phyloP scores from a whole-genome alignment of 306 rosid species.

The Quercus gilva region DNA sequence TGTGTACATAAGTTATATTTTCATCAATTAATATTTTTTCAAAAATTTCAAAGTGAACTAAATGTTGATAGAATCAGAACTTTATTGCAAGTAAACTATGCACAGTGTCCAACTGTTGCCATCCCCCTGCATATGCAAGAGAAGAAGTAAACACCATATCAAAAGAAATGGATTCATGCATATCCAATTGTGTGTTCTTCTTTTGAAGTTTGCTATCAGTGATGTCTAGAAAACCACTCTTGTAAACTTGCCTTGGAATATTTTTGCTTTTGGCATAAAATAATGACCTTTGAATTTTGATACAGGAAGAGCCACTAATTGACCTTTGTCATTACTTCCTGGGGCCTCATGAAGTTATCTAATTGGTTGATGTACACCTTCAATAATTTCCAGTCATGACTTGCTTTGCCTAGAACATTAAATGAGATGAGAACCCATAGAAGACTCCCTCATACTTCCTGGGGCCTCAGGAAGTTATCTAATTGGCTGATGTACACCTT shows the following conservation, averaged over 20 bases:
- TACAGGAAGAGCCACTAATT: not conserved
- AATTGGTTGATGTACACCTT: not conserved
- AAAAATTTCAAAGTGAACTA: not conserved
- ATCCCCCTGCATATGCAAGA: no score
- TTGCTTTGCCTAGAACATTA: no score
- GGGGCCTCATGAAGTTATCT: conserved; percentile 3
- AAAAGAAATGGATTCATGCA: no score
- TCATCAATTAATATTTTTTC: not conserved
- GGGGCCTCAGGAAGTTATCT: not conserved
- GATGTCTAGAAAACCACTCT: no score
- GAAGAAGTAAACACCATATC: no score
- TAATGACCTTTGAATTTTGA: not conserved
- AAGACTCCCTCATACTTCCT: not conserved
- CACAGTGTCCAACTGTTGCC: no score
- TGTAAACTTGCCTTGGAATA: not conserved
- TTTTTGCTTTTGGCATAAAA: not conserved
- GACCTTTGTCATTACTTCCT: conserved; percentile 6
- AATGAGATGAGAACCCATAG: not conserved
- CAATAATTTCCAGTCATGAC: no score
- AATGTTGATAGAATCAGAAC: no score
- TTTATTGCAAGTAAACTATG: no score
- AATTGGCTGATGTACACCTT: not conserved
- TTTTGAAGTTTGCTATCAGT: no score
- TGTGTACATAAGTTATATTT: no score
- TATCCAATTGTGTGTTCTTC: no score